Evolutionary conservation across 2,329 filamentous ascomycete genomes (phyloP), one percentile per base, ranked within the genome.

Genomic region (Neocatenulostroma microsporum): DNA sequence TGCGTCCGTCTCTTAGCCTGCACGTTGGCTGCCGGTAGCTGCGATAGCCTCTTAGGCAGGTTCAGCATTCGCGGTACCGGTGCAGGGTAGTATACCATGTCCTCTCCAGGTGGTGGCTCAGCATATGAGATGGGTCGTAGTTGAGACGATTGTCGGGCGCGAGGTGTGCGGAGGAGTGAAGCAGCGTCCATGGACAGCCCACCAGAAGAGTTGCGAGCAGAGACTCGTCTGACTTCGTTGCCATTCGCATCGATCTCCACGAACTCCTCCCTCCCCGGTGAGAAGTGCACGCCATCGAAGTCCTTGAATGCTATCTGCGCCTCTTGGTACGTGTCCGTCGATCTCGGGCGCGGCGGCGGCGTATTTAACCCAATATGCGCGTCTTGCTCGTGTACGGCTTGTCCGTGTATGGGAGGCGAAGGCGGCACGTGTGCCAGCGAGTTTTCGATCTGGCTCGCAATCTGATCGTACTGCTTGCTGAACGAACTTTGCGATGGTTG

Each of bases 11-110:
- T 76, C 48, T 79, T 74, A 38, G 86, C 80, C 37, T 79, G 73
- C 4, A 78, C 71, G 8, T 70, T 64, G 3, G 74, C 64, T 36
- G 81, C 74, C 7, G 82, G 78, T 35, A 78, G 73, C 51, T 80
- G 84, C 1, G 88, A 94, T 34, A 96, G 66, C 51, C 86, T 84
- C 29, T 87, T 86, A 1, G 91, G 91, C 10, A 98, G 67, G 51
- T 94, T 96, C 39, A 98, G 72, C 80, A 94, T 88, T 44, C 83
- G 80, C 3, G 91, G 91, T 3, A 98, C 91, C 1, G 86, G 88
- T 3, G 91, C 91, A 11, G 91, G 91, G 58, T 98, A 98, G 62
- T 82, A 96, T 8, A 94, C 77, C 84, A 96, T 94, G 49, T 80
- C 70, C 47, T 89, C 78, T 4, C 78, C 81, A 2, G 80, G 80